These are phyloP conservation scores for Phalaenopsis equestris DNA, from an alignment of 106 monocot species.

Conservation along the genomic window DNA sequence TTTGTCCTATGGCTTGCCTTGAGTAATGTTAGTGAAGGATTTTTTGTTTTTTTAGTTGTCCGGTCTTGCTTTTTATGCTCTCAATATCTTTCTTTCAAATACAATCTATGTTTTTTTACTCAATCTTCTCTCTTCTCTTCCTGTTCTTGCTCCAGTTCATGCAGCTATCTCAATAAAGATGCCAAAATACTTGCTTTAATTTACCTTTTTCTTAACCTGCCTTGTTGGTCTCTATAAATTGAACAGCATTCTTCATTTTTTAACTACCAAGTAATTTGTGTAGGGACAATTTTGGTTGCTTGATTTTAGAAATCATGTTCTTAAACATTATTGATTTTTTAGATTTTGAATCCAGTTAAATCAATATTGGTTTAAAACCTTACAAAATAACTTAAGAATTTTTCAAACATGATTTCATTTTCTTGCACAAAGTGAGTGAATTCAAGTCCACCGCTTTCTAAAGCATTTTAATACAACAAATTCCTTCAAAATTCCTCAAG, in stretches of 20 bases:
- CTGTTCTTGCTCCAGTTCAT: background rate
- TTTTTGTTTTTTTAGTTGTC: background rate
- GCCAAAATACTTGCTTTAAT: background rate
- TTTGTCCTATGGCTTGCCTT: background rate
- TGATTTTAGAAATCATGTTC: background rate
- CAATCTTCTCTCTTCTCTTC: background rate
- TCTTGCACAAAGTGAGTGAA: background rate
- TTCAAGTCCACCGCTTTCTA: background rate
- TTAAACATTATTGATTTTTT: background rate
- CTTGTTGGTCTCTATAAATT: background rate
- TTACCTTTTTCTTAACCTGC: background rate
- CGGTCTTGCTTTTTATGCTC: background rate
- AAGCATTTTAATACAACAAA: no score
- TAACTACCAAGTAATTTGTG: background rate
- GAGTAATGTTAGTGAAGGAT: background rate
- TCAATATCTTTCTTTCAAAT: background rate
- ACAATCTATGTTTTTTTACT: background rate
- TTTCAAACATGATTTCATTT: background rate
- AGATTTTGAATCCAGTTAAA: background rate
- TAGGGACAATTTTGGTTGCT: background rate
- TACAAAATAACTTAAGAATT: background rate
- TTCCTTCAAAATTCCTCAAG: no score
- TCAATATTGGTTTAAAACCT: background rate
- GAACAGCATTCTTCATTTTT: background rate
- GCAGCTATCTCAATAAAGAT: no score